Base-by-base conservation (phyloP, 176 grass and related monocot genomes). In the Alloteropsis semialata region DNA sequence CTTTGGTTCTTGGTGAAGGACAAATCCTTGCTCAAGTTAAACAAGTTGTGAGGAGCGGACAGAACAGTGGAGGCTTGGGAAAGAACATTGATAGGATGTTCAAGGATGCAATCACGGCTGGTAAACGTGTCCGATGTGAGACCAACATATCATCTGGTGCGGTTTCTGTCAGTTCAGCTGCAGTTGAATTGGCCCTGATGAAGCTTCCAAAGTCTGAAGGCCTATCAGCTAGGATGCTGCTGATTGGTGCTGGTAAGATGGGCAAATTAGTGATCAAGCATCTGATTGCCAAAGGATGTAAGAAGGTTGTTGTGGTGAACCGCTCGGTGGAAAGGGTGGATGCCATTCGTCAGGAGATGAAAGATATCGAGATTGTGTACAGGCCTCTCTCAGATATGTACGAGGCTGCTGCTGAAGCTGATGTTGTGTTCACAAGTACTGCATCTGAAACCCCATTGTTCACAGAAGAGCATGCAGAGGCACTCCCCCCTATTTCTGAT, bases 21-120 rank as follows among this genome's bases (percentile, higher is more conserved):
- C 94, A 97, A 59, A 97, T 97, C 44, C 88, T 97, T 65, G 88
- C 94, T 55, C 91, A 97, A 75, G 94, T 97, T 54, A 97, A 97
- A 82, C 94, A 97, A 89, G 94, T 97, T 79, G 94, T 97, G 38
- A 88, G 89, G 50, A 86, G 78, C 45, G 94, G 94, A 14, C 91
- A 97, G 76, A 90, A 88, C 39, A 97, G 81, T 59, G 91, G 94
- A 50, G 91, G 94, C 28, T 66, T 97, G 48, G 94, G 94, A 45
- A 97, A 93, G 87, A 97, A 97, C 89, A 93, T 97, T 13, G 94
- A 97, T 74, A 86, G 94, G 73, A 97, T 97, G 94, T 97, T 97
- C 94, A 97, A 97, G 81, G 94, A 93, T 73, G 94, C 94, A 74
- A 97, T 97, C 77, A 93, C 94, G 21, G 91, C 94, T 44, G 94